Evolutionary conservation across 2,329 filamentous ascomycete species (phyloP).

Genomic region (Neofusicoccum sp.): DNA sequence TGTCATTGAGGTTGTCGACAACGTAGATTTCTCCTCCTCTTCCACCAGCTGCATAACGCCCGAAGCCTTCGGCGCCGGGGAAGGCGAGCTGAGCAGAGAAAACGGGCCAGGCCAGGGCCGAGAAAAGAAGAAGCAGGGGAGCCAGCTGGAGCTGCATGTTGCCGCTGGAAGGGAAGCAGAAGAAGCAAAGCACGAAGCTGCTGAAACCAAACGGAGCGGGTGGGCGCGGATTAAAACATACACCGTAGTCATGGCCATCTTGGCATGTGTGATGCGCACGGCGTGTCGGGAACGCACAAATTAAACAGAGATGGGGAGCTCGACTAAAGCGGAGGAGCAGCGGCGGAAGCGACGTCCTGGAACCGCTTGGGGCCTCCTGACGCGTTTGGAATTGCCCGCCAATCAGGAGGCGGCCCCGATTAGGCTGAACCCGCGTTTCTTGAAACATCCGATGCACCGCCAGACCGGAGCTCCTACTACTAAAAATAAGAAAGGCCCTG

Average conservation of each 20-base stretch:
- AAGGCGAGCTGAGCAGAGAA: conserved; percentile 40
- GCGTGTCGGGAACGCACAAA: conserved; percentile 8
- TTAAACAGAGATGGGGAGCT: conserved; percentile 12
- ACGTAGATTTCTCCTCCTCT: conserved; percentile 49
- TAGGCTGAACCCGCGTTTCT: neutral
- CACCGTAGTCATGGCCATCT: neutral
- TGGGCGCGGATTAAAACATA: neutral
- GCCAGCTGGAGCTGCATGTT: neutral
- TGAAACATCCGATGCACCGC: neutral
- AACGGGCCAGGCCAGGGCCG: conserved; percentile 15
- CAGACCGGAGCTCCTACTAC: too few species aligned
- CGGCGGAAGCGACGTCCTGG: conserved; percentile 12
- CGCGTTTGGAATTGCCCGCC: conserved; percentile 10
- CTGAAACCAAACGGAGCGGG: neutral
- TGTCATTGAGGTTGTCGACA: conserved; percentile 50
- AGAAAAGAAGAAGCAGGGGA: neutral
- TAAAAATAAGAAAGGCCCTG: too few species aligned
- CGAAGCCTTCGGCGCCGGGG: conserved; percentile 53
- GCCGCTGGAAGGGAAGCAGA: neutral
- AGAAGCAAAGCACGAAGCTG: neutral
- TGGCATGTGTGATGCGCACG: neutral
- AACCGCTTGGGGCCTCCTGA: conserved; percentile 6
- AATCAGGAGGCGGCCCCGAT: neutral
- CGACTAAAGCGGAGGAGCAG: neutral
- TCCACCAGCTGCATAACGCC: conserved; percentile 47